Evolutionary conservation across 2,329 filamentous ascomycete genomes (phyloP).

Genomic region (Trichoderma guizhouense): DNA sequence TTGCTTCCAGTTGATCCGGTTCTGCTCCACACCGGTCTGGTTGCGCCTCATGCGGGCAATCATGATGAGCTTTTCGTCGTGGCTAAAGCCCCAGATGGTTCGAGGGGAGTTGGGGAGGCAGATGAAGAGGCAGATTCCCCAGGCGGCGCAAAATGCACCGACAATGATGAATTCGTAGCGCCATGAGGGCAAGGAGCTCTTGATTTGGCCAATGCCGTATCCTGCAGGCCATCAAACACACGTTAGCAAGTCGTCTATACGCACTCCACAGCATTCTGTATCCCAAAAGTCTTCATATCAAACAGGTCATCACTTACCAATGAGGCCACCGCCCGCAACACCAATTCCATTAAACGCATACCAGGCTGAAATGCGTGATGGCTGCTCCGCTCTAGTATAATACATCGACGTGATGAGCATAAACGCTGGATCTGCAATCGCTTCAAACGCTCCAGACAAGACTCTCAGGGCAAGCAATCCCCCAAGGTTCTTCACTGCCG

Average conservation of each 20-base stretch:
- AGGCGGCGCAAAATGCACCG: conserved; percentile 53
- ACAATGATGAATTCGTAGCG: conserved; percentile 68
- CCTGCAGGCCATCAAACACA: conserved; percentile 25
- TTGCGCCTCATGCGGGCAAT: conserved; percentile 54
- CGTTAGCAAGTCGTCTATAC: not conserved
- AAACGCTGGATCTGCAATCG: conserved; percentile 47
- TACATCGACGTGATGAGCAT: conserved; percentile 66
- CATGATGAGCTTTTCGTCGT: conserved; percentile 51
- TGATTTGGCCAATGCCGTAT: conserved; percentile 59
- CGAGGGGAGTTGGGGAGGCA: conserved; percentile 57
- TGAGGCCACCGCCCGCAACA: conserved; percentile 53
- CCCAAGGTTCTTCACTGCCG: conserved; percentile 54
- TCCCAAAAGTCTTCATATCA: not conserved
- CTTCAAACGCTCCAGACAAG: conserved; percentile 63
- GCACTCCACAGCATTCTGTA: not conserved
- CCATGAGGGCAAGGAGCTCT: conserved; percentile 56
- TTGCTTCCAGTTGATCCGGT: conserved; percentile 52
- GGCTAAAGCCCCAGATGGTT: conserved; percentile 49
- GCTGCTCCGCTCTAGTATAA: conserved; percentile 61
- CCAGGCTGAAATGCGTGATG: conserved; percentile 57
- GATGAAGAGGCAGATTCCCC: conserved; percentile 57
- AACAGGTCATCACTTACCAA: conserved; percentile 25
- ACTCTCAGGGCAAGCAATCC: conserved; percentile 54
- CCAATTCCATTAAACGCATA: conserved; percentile 58
- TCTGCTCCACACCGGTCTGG: conserved; percentile 58